phyloP scores from a whole-genome alignment of 1,284 basidiomycete species.

The Singerocomus inundabilis region DNA sequence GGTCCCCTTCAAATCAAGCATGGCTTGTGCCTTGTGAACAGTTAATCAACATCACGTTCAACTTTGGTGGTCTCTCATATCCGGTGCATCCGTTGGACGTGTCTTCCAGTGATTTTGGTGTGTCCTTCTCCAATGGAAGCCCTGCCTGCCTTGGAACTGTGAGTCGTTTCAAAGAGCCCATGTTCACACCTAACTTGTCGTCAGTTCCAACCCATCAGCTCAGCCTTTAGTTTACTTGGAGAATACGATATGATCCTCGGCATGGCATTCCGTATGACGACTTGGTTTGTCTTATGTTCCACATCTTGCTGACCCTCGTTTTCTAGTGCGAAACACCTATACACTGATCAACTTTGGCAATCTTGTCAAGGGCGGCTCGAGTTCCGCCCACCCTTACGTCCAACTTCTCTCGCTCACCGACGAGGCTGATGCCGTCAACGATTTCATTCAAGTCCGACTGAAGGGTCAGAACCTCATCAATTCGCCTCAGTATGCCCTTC shows the following conservation, averaged over 20 bases:
- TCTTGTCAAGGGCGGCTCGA: slow-evolving; percentile 44
- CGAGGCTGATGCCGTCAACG: slow-evolving; percentile 42
- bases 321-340: slow-evolving; percentile 68
- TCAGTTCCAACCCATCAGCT: slow-evolving; percentile 79
- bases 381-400: slow-evolving; percentile 47
- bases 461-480: slow-evolving; percentile 47
- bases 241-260: slow-evolving; percentile 80
- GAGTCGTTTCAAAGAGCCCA: slow-evolving; percentile 29
- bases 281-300: neutral
- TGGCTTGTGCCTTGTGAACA: slow-evolving; percentile 78
- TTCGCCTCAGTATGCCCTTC: slow-evolving; percentile 50
- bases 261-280: slow-evolving; percentile 68
- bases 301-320: slow-evolving; percentile 6
- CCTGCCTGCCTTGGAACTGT: slow-evolving; percentile 67
- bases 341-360: slow-evolving; percentile 58
- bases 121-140: slow-evolving; percentile 54
- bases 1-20: slow-evolving; percentile 52
- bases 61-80: slow-evolving; percentile 64
- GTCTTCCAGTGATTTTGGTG: slow-evolving; percentile 63
- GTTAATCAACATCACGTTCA: slow-evolving; percentile 65
- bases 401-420: slow-evolving; percentile 55
- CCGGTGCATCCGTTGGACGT: slow-evolving; percentile 73
- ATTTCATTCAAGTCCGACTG: slow-evolving; percentile 55
- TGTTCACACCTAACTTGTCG: slow-evolving; percentile 4
- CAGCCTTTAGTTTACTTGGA: slow-evolving; percentile 71